Percentiles rank a stretch among this genome's conserved stretches.
Conservation (phyloP, 2,329 filamentous ascomycete genomes). For the Ploettnerulaceae sp. region DNA sequence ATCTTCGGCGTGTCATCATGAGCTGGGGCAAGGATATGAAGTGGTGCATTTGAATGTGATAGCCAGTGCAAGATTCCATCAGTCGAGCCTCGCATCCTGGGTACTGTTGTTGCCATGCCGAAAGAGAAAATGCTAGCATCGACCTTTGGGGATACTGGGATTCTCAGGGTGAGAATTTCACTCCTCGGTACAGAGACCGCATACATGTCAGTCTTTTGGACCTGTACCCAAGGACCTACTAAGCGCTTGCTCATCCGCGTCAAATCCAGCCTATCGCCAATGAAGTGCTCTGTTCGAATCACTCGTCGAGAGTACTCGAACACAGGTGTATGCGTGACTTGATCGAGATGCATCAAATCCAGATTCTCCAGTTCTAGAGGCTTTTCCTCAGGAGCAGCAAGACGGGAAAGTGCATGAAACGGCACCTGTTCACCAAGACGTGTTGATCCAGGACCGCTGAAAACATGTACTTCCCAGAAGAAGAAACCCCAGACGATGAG, state of each 20-base stretch:
- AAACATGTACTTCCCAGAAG: conserved; percentile 1
- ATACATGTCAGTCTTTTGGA: not conserved
- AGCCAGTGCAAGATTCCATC: conserved; percentile 3
- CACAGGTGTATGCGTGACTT: not conserved
- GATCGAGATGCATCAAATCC: not conserved
- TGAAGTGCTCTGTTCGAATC: not conserved
- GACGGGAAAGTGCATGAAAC: not conserved
- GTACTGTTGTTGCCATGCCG: conserved; percentile 1
- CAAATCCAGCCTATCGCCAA: not conserved
- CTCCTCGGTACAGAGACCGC: not conserved
- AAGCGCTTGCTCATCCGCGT: not conserved
- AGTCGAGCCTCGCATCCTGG: not conserved
- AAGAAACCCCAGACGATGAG: not conserved
- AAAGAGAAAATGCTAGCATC: conserved; percentile 4
- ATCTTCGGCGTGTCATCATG: not conserved
- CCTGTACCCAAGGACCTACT: not conserved
- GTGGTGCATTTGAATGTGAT: not conserved
- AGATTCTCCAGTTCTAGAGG: not conserved
- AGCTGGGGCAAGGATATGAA: conserved; percentile 3
- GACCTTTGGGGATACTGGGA: not conserved
- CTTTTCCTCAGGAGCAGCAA: too few species aligned
- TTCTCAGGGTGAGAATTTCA: not conserved
- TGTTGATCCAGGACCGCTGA: not conserved
- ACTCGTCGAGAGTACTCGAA: conserved; percentile 1
- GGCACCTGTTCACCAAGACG: not conserved